These are phyloP conservation scores for Chaetomiaceae sp. DNA, from an alignment of 2,329 filamentous ascomycete species.

Conservation along the genomic window DNA sequence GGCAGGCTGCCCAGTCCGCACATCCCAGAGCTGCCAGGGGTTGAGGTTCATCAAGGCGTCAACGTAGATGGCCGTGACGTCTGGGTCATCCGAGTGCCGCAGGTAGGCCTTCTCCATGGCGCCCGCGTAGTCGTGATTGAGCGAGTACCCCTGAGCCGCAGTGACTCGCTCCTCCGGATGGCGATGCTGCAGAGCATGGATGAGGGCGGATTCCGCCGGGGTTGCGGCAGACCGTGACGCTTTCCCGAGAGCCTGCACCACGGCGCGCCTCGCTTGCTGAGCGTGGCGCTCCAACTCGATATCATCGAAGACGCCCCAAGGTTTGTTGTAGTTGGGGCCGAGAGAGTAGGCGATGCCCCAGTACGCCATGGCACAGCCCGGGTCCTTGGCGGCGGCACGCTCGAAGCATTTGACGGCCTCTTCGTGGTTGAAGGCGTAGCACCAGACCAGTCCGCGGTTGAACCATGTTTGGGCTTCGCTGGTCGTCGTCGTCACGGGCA, in stretches of 20 bases:
- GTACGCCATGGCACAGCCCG: constrained; percentile 56
- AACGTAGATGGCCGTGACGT: constrained; percentile 60
- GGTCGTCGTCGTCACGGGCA: constrained; percentile 50
- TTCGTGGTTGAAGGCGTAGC: constrained; percentile 72
- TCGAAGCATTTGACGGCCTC: constrained; percentile 64
- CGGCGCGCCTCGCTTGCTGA: constrained; percentile 30
- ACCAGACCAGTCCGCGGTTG: constrained; percentile 67
- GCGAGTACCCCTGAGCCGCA: constrained; percentile 43
- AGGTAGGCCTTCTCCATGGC: constrained; percentile 42
- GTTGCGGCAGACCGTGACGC: constrained; percentile 34
- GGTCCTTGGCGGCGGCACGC: constrained; percentile 51
- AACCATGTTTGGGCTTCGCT: constrained; percentile 61
- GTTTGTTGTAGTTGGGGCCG: constrained; percentile 74
- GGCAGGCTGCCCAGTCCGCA: constrained; percentile 41
- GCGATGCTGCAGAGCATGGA: constrained; percentile 57
- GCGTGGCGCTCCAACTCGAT: constrained; percentile 53
- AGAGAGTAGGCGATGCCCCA: constrained; percentile 69
- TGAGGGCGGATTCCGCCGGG: constrained; percentile 57
- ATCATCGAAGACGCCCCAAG: constrained; percentile 66
- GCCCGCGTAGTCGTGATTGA: constrained; percentile 57
- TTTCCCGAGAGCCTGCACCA: constrained; percentile 28
- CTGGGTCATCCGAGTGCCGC: constrained; percentile 42
- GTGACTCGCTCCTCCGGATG: constrained; percentile 50
- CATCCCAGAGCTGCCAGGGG: constrained; percentile 44
- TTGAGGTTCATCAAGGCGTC: constrained; percentile 49